Percentiles rank a stretch among this genome's conserved stretches.
phyloP scores from a whole-genome alignment of 495 filamentous ascomycete genomes.

The Aeminium ludgeri region DNA sequence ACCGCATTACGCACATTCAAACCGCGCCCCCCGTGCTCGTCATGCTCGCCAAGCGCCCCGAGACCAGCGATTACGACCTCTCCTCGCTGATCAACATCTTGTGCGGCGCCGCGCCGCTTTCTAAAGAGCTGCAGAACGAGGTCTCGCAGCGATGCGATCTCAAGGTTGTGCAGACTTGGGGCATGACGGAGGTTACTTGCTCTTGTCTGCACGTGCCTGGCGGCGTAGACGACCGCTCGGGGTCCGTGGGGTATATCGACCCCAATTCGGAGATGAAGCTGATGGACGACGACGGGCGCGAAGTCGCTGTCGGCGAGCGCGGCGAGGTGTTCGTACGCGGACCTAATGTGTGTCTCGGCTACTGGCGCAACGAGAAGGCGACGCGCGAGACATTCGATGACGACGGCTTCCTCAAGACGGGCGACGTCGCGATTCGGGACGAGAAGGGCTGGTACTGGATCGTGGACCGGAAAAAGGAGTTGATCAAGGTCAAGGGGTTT shows the following conservation, averaged over 20 bases:
- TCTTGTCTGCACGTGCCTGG: conserved; percentile 24
- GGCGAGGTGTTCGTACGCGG: conserved; percentile 26
- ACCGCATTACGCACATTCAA: conserved; percentile 26
- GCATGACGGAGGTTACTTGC: conserved; percentile 27
- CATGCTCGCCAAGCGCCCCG: conserved; percentile 27
- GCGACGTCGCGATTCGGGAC: conserved; percentile 24
- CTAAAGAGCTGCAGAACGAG: conserved; percentile 25
- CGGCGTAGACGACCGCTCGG: conserved; percentile 20
- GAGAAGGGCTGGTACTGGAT: conserved; percentile 26
- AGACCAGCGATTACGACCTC: conserved; percentile 23
- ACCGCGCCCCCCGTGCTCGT: conserved; percentile 27
- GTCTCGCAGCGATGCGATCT: conserved; percentile 19
- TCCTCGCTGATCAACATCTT: conserved; percentile 23
- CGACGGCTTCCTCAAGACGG: conserved; percentile 25
- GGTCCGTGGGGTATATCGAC: conserved; percentile 24
- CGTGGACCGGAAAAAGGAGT: conserved; percentile 28
- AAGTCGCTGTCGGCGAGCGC: conserved; percentile 22
- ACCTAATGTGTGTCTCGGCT: conserved; percentile 27
- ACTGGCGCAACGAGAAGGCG: conserved; percentile 25
- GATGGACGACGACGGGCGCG: conserved; percentile 22
- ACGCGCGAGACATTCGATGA: conserved; percentile 24
- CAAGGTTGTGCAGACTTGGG: conserved; percentile 26
- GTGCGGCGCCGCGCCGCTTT: conserved; percentile 27
- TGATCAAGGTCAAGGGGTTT: conserved; percentile 31
- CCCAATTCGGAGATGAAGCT: conserved; percentile 24